Evolutionary conservation across 768 basidiomycete genomes (phyloP), one percentile per base, ranked within the genome.

Genomic region (Pisolithus tinctorius): DNA sequence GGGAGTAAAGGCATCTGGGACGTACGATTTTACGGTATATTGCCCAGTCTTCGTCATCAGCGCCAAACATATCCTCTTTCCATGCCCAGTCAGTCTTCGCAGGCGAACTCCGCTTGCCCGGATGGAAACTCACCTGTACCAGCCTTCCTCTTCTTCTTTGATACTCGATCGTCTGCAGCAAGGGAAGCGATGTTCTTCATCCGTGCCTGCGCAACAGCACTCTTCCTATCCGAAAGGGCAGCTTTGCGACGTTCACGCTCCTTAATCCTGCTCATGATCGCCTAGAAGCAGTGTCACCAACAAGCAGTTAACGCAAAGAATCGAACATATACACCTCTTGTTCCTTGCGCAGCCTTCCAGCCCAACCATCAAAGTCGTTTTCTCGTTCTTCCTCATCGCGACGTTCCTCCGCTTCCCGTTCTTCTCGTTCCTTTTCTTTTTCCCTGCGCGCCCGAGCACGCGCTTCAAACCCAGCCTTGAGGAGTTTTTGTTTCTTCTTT

Each of bases 121-220:
- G 23, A 11, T 23, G 4, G 30, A 47, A 4, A 65, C 79, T 47
- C 49, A 90, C 91, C 92, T 54, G 84, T 83, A 6, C 80, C 84
- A 6, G 73, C 84, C 71, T 90, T 93, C 48, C 88, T 82, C 64
- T 88, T 87, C 74, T 89, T 93, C 70, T 88, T n/a, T 1, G 85
- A 73, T 11, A 86, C 77, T 2, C 84, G 78, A 40, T 91, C 88
- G 53, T 98, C 96, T 2, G 84, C 84, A 0, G 96, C 95, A 37
- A 99, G 73, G 43, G 81, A 86, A 1, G 95, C 92, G 34, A 99
- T 96, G 55, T 81, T 89, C 72, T 95, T 95, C 95, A 97, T 96
- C 57, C 94, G 74, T 29, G 87, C 89, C 67, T 98, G 96, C 0
- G 94, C 85, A 16, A 92, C 94, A 11, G 94, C 91, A 57, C 91